phyloP scores from a whole-genome alignment of 2,329 filamentous ascomycete species.

The Trichoderma gracile region DNA sequence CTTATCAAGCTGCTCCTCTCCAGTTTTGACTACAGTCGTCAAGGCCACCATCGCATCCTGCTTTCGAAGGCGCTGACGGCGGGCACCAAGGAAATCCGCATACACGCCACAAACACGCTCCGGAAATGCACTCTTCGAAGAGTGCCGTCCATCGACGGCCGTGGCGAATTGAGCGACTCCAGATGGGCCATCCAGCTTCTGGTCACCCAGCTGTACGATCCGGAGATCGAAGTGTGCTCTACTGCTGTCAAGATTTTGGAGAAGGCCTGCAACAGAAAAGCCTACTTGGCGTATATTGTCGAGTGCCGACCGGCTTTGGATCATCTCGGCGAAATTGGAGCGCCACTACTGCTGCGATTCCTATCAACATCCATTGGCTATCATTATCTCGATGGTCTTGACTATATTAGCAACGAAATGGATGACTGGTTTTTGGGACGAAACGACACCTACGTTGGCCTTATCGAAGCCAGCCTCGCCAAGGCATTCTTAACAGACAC shows the following conservation, averaged over 20 bases:
- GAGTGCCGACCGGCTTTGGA: conserved; percentile 93
- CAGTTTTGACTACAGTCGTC: conserved; percentile 88
- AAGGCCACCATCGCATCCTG: conserved; percentile 87
- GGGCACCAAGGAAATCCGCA: conserved; percentile 86
- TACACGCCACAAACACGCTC: conserved; percentile 82
- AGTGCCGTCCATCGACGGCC: conserved; percentile 41
- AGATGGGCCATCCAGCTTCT: conserved; percentile 96
- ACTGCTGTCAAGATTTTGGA: conserved; percentile 96
- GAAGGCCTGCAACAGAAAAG: conserved; percentile 91
- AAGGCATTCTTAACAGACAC: conserved; percentile 73
- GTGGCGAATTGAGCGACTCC: conserved; percentile 60
- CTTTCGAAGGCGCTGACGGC: conserved; percentile 92
- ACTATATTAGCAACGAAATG: conserved; percentile 99
- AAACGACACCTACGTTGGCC: conserved; percentile 91
- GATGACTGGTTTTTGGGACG: conserved; percentile 98
- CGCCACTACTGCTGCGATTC: conserved; percentile 87
- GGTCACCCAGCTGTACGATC: conserved; percentile 98
- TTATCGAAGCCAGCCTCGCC: conserved; percentile 94
- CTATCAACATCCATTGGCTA: conserved; percentile 95
- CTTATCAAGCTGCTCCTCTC: conserved; percentile 84
- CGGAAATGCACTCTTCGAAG: conserved; percentile 75
- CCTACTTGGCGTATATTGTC: conserved; percentile 91
- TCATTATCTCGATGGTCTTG: conserved; percentile 92
- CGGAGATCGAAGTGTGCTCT: conserved; percentile 93
- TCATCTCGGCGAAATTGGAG: conserved; percentile 94